These are phyloP conservation scores for Reticulascus tulasneorum DNA, from an alignment of 2,329 filamentous ascomycete species.

Conservation along the genomic window DNA sequence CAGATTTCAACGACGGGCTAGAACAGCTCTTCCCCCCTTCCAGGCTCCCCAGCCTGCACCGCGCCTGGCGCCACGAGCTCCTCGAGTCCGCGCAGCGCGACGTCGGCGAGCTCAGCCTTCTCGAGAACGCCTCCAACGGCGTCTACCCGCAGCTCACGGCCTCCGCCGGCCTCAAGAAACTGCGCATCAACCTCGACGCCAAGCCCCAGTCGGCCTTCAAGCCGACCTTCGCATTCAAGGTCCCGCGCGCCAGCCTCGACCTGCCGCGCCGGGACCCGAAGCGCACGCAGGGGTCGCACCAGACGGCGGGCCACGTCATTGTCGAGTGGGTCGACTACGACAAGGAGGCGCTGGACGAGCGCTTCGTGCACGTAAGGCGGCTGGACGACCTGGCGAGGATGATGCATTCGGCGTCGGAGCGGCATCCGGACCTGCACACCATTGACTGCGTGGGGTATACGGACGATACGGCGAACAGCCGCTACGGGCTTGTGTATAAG, in stretches of 20 bases:
- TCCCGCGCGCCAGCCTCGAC: constrained; percentile 1
- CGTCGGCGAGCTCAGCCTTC: constrained; percentile 34
- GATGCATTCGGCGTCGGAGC: constrained; percentile 40
- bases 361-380: constrained; percentile 37
- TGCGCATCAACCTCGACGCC: constrained; percentile 42
- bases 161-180: constrained; percentile 39
- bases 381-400: constrained; percentile 44
- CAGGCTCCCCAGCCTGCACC: constrained; percentile 36
- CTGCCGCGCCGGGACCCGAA: constrained; percentile 15
- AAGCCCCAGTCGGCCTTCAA: constrained; percentile 34
- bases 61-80: constrained; percentile 43
- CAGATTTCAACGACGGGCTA: constrained; percentile 44
- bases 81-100: constrained; percentile 41
- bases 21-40: constrained; percentile 41
- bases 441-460: constrained; percentile 44
- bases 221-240: constrained; percentile 36
- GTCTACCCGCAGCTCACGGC: constrained; percentile 38
- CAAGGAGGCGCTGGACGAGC: constrained; percentile 34
- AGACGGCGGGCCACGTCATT: constrained; percentile 29
- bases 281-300: constrained; percentile 25
- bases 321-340: constrained; percentile 45
- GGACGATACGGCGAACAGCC: constrained; percentile 31
- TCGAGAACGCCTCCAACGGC: constrained; percentile 36
- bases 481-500: constrained; percentile 41
- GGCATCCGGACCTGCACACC: constrained; percentile 42